phyloP scores from a whole-genome alignment of 2,329 filamentous ascomycete species.

The Septoria linicola region DNA sequence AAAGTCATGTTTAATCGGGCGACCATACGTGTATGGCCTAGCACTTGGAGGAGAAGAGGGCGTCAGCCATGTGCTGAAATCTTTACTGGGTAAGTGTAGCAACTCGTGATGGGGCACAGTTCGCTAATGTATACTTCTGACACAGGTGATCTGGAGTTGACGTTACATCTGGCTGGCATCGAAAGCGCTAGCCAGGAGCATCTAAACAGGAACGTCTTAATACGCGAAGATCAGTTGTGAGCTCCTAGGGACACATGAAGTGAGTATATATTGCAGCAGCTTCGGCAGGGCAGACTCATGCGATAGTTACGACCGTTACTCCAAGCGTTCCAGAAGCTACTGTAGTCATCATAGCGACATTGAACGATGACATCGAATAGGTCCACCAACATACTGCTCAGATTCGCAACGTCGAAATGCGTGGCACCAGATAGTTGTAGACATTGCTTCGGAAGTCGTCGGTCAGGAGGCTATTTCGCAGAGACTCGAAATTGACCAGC shows the following conservation, averaged over 20 bases:
- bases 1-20: conserved; percentile 56
- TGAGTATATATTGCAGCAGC: no score
- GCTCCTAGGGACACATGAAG: no score
- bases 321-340: no score
- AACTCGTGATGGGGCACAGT: no score
- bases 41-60: conserved; percentile 56
- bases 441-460: background rate
- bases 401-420: background rate
- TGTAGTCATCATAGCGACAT: no score
- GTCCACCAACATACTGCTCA: background rate
- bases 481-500: conserved; percentile 50
- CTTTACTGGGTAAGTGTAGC: no score
- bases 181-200: background rate
- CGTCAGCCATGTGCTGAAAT: conserved; percentile 43
- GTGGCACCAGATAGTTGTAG: background rate
- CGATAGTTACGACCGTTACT: no score
- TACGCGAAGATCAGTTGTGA: conserved; percentile 15
- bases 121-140: no score
- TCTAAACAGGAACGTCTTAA: conserved; percentile 6
- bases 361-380: no score
- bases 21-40: conserved; percentile 61
- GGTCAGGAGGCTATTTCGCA: background rate
- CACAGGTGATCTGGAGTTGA: conserved; percentile 26
- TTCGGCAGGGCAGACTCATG: no score
- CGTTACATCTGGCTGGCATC: conserved; percentile 17